These are phyloP conservation scores for Themeda triandra DNA, from an alignment of 176 grass and related monocot species.

Conservation along the genomic window DNA sequence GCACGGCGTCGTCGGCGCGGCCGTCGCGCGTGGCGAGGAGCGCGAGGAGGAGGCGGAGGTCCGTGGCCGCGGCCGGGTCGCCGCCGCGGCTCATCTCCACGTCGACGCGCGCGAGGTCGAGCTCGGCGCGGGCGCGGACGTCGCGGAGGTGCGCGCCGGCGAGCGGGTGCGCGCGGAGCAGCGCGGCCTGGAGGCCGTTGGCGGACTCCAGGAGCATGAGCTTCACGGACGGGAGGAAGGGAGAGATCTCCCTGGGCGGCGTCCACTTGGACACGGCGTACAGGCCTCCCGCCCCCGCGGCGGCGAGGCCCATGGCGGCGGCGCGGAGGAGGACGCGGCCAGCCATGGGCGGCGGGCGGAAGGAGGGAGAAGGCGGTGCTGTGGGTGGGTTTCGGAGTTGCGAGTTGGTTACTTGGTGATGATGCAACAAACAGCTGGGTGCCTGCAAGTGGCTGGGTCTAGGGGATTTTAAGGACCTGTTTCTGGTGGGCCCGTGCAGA, in stretches of 20 bases:
- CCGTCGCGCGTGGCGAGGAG: constrained; percentile 25
- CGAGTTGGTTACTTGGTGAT: too few relatives aligned
- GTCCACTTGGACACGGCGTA: neutral
- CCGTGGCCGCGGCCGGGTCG: neutral
- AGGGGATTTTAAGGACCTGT: too few relatives aligned
- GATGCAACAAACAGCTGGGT: too few relatives aligned
- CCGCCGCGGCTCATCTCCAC: neutral
- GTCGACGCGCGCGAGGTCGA: neutral
- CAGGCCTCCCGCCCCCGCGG: neutral
- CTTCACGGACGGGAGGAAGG: neutral
- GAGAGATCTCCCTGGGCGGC: neutral
- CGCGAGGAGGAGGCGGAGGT: constrained; percentile 37
- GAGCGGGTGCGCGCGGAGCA: constrained; percentile 3
- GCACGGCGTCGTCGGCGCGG: neutral
- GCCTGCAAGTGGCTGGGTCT: too few relatives aligned
- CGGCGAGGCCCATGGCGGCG: constrained; percentile 8
- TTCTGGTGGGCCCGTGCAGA: too few relatives aligned
- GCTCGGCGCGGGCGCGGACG: constrained; percentile 12
- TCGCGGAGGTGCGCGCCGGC: neutral
- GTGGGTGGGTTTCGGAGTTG: neutral
- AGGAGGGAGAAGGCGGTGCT: neutral
- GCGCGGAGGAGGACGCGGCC: constrained; percentile 22
- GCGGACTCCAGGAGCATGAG: neutral
- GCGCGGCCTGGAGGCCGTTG: neutral
- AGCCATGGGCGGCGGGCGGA: neutral